Base-by-base conservation (phyloP, 495 filamentous ascomycete species). In the Hyaloscypha bicolor region DNA sequence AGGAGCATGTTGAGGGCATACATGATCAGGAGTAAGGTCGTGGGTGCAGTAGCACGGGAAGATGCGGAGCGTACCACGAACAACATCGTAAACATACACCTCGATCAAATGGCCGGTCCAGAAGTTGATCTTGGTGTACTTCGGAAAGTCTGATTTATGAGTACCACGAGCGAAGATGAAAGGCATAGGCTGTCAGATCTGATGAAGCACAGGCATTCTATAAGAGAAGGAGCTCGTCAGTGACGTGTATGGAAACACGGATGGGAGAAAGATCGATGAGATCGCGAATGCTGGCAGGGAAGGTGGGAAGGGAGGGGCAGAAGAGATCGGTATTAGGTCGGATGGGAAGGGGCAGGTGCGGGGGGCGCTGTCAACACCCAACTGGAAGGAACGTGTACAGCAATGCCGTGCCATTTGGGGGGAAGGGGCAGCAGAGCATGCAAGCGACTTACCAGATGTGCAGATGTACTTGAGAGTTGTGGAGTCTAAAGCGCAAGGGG, bases 1-100 rank as follows among this genome's bases (percentile, higher is more conserved):
- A 73, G 66, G 37, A 42, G 9, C 21, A 74, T 37, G 21, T 62
- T 71, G 1, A 60, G 0, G 4, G 30, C 57, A 33, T 5, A 39
- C n/a, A 16, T 9, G 30, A 19, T 37, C 33, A 8, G 32, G 19
- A 6, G 57, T 11, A 4, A 21, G 29, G 31, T 8, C 30, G 2
- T n/a, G 57, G 4, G 42, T 48, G 6, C 42, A 48, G 16, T 48
- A 19, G 16, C 42, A 48, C 4, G 42, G 53, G 30, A 25, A 32
- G 19, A 56, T 30, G 25, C 53, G 53, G 9, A 14, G 6, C 5
- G 6, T 14, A 19, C 16, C 42, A 4, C 42, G 42, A 48, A 19
- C 16, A 19, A 19, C 42, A 48, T 48, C 42, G 42, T 14, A 1
- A 48, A 14, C 8, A 12, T 48, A 48, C 11, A 48, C 11, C 42